phyloP scores from a whole-genome alignment of 371 early-diverging fungal species.

The Mucor irregularis region DNA sequence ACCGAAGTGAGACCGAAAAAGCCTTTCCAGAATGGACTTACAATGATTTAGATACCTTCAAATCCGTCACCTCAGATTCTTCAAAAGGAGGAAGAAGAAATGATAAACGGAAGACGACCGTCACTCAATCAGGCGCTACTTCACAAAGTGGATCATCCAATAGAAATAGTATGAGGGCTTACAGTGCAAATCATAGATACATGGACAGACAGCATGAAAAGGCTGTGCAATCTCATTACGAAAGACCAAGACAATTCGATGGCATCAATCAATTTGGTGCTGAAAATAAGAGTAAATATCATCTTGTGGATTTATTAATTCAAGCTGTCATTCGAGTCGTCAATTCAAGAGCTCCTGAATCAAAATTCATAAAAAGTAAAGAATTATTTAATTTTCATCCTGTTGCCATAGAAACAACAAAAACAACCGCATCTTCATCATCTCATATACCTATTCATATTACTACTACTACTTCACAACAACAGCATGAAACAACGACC shows the following conservation, averaged over 20 bases:
- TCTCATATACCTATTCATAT: neutral
- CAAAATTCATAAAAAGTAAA: slow-evolving; percentile 6
- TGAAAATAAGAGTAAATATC: slow-evolving; percentile 12
- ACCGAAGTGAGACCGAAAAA: slow-evolving; percentile 20
- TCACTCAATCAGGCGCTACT: slow-evolving; percentile 6
- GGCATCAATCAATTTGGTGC: neutral
- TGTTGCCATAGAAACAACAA: neutral
- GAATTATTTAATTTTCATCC: slow-evolving; percentile 8
- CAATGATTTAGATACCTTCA: slow-evolving; percentile 12
- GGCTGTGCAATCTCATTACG: neutral
- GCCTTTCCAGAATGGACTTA: slow-evolving; percentile 15
- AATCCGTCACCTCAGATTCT: slow-evolving; percentile 13
- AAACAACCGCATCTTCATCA: neutral
- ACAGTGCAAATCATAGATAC: slow-evolving; percentile 19
- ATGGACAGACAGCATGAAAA: slow-evolving; percentile 11
- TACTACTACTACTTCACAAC: neutral
- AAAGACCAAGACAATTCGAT: slow-evolving; percentile 6
- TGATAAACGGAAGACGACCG: no score
- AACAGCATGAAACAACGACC: neutral
- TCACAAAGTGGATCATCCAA: slow-evolving; percentile 28
- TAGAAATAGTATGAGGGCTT: slow-evolving; percentile 21
- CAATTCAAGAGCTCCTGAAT: slow-evolving; percentile 34
- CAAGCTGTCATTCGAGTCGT: slow-evolving; percentile 42
- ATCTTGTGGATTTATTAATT: slow-evolving; percentile 15
- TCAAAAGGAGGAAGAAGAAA: slow-evolving; percentile 2